Percentiles rank a stretch among this genome's conserved stretches.
phyloP scores from a whole-genome alignment of 345 rosid genomes.

The Lepidium africanum region DNA sequence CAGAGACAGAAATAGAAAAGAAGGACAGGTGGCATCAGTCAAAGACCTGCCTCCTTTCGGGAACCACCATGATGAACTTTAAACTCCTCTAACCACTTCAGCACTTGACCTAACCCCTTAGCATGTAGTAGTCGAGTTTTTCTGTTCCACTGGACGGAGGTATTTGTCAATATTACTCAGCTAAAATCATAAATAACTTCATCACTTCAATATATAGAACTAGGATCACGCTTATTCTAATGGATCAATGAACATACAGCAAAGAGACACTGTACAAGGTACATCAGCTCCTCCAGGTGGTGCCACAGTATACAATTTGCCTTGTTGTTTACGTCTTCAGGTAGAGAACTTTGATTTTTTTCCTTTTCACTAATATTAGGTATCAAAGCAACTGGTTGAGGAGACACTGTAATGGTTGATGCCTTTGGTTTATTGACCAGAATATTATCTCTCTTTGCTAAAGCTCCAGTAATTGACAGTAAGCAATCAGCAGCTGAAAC shows the following conservation, averaged over 20 bases:
- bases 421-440: constrained; percentile 28
- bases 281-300: constrained; percentile 44
- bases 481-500: constrained; percentile 88
- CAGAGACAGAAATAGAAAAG: constrained; percentile 10
- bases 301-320: constrained; percentile 51
- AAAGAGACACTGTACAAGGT: constrained; percentile 50
- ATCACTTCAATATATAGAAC: neutral
- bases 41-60: constrained; percentile 67
- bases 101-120: constrained; percentile 67
- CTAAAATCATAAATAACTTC: constrained; percentile 6
- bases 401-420: constrained; percentile 27
- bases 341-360: constrained; percentile 27
- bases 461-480: constrained; percentile 57
- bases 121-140: constrained; percentile 76
- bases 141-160: constrained; percentile 60
- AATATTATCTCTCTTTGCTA: constrained; percentile 49
- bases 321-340: constrained; percentile 27
- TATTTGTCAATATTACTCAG: constrained; percentile 4
- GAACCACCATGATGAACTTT: constrained; percentile 34
- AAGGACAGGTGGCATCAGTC: constrained; percentile 12
- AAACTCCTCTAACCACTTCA: constrained; percentile 70
- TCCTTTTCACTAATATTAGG: constrained; percentile 30
- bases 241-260: constrained; percentile 44
- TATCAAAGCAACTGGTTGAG: constrained; percentile 24
- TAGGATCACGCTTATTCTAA: neutral